Evolutionary conservation across 2,329 filamentous ascomycete species (phyloP).

Genomic region (Cephalotrichum gorgonifer): DNA sequence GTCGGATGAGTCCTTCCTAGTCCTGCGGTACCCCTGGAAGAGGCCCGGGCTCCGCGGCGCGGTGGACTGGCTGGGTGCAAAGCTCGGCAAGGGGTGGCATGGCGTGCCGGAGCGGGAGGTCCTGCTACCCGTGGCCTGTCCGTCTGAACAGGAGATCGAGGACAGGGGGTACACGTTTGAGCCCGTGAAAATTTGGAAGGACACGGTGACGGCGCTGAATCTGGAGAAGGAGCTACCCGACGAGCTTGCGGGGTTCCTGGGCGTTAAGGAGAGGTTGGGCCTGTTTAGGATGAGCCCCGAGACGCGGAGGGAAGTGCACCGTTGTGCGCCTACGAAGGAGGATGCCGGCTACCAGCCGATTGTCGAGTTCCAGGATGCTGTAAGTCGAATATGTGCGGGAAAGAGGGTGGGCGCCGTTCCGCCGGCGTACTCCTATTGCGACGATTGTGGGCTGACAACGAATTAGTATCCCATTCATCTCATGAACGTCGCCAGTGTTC

Average conservation of each 20-base stretch:
- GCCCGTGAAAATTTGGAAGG: conserved; percentile 56
- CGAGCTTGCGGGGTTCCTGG: conserved; percentile 56
- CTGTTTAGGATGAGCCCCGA: conserved; percentile 58
- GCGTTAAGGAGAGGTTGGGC: conserved; percentile 53
- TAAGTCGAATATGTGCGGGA: neutral
- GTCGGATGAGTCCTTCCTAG: conserved; percentile 43
- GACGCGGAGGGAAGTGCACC: conserved; percentile 45
- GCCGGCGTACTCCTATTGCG: too few relatives aligned
- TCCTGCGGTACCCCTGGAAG: conserved; percentile 56
- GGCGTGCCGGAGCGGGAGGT: conserved; percentile 53
- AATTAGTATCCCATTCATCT: conserved; percentile 60
- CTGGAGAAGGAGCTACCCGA: conserved; percentile 46
- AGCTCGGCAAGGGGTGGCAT: conserved; percentile 35
- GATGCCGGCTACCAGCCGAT: conserved; percentile 53
- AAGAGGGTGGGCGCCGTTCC: conserved; percentile 1
- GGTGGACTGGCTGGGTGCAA: conserved; percentile 34
- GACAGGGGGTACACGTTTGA: conserved; percentile 48
- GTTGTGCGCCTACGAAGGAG: conserved; percentile 47
- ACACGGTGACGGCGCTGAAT: conserved; percentile 44
- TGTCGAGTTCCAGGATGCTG: conserved; percentile 40
- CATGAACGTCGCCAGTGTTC: conserved; percentile 53
- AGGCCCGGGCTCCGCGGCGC: conserved; percentile 37
- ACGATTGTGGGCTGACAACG: neutral
- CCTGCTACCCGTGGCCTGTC: conserved; percentile 53
- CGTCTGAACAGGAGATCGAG: conserved; percentile 45